Evolutionary conservation across 345 rosid species (phyloP), one percentile per base, ranked within the genome.

Genomic region (Eucalyptus cloeziana): DNA sequence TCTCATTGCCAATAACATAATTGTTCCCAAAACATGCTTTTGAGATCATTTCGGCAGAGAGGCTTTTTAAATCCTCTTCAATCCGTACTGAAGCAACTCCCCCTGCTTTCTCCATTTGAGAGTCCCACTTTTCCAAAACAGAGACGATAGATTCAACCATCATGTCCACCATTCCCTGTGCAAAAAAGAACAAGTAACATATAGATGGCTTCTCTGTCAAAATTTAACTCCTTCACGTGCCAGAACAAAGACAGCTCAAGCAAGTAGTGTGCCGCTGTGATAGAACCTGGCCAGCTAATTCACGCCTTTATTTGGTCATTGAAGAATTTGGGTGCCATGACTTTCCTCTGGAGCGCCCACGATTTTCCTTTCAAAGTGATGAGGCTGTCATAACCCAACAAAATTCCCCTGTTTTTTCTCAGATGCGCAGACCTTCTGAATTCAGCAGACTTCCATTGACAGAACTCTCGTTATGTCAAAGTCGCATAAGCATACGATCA

Each of bases 11-110:
- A 24, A 17, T 27, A 30, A 47, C 16, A 31, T 90, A 91, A 24
- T 87, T 90, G 90, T 89, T 91, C 4, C 93, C 92, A 52, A 92
- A 90, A 76, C 91, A 91, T 24, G 92, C 89, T 86, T 91, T 91
- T 37, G 91, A 89, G 79, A 92, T 91, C 13, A 92, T 56, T 89
- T 90, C 92, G 5, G 92, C 93, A 7, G 91, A 88, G 30, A 91
- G 51, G 87, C 80, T 31, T 85, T 88, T 90, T 52, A 89, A 67
- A 85, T 89, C 89, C 37, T 33, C 89, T 1, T 91, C 89, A 3
- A 91, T 86, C 45, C 80, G 51, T 16, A 92, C 71, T 22, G 86
- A 87, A 7, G 89, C 92, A 47, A 56, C 43, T 17, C 89, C 89
- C 7, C 92, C 90, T 2, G n/a, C 49, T 56, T 86, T 30, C 49